These are phyloP conservation scores for Phytophthora lateralis DNA, from an alignment of 352 stramenopile species.

Conservation along the genomic window DNA sequence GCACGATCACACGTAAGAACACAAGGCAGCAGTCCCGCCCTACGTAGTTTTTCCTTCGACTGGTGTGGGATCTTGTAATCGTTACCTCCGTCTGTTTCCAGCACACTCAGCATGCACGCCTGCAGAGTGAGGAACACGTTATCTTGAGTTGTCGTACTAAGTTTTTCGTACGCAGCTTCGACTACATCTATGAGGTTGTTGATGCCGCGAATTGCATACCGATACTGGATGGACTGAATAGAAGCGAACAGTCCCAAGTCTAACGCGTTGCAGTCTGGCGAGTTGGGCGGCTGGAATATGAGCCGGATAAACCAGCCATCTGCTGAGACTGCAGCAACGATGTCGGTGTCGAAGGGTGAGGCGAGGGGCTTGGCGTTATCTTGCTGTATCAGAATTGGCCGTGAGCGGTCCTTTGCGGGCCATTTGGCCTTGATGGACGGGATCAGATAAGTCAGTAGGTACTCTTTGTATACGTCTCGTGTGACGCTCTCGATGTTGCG, in stretches of 20 bases:
- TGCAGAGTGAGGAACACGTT: slow-evolving; percentile 1
- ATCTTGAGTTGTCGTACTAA: background rate
- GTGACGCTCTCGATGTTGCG: background rate
- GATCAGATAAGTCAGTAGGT: background rate
- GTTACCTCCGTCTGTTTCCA: slow-evolving; percentile 1
- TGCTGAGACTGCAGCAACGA: slow-evolving; percentile 9
- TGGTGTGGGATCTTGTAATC: slow-evolving; percentile 6
- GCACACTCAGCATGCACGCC: too few species aligned
- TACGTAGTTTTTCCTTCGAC: slow-evolving; percentile 1
- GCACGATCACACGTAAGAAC: background rate
- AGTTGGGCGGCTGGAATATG: slow-evolving; percentile 24
- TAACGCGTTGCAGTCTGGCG: background rate
- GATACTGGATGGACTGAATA: slow-evolving; percentile 2
- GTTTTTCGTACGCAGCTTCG: background rate
- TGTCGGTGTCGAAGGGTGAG: slow-evolving; percentile 15
- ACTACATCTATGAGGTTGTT: background rate
- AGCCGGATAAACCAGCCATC: slow-evolving; percentile 30
- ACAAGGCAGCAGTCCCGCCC: background rate
- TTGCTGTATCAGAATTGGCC: slow-evolving; percentile 22
- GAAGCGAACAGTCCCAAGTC: slow-evolving; percentile 2
- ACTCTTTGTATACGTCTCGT: background rate
- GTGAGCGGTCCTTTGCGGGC: background rate
- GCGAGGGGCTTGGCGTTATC: slow-evolving; percentile 35
- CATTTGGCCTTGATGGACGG: background rate
- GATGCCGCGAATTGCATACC: background rate